A percentile compares a stretch with the other conserved stretches of the same genome.
These are phyloP conservation scores for Rhodomyrtus tomentosa DNA, from an alignment of 345 rosid species.

Conservation along the genomic window DNA sequence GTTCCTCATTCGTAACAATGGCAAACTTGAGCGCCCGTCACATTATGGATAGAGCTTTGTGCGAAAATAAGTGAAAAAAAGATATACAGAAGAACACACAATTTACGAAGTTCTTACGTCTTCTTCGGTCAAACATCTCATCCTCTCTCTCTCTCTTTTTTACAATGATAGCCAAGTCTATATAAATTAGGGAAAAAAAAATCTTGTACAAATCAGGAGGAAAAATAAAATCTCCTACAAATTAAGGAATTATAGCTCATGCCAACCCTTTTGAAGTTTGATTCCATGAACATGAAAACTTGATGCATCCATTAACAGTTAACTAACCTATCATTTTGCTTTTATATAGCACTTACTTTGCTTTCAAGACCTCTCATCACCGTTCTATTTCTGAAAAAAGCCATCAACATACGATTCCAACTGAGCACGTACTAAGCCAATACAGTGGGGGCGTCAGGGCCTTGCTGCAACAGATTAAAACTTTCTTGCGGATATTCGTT, in stretches of 20 bases:
- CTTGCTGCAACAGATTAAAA: neutral
- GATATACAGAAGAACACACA: too few relatives aligned
- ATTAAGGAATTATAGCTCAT: too few relatives aligned
- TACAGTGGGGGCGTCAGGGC: neutral
- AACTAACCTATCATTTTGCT: neutral
- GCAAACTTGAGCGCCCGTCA: neutral
- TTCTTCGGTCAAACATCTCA: too few relatives aligned
- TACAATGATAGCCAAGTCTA: too few relatives aligned
- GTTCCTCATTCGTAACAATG: neutral
- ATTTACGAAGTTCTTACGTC: too few relatives aligned
- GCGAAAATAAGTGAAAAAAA: too few relatives aligned
- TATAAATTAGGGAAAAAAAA: too few relatives aligned
- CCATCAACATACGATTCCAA: neutral
- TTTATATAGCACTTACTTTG: neutral
- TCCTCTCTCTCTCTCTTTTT: too few relatives aligned
- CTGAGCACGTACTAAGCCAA: too few relatives aligned
- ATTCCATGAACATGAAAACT: neutral
- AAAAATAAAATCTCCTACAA: too few relatives aligned
- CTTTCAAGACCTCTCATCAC: neutral
- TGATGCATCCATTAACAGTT: neutral
- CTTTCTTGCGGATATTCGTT: neutral
- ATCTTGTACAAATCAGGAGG: too few relatives aligned
- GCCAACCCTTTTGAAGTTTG: too few relatives aligned
- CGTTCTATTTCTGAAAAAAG: neutral
- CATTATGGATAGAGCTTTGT: neutral